Conservation (phyloP, 2,329 filamentous ascomycete genomes). For the Pestalotiopsis sp. region DNA sequence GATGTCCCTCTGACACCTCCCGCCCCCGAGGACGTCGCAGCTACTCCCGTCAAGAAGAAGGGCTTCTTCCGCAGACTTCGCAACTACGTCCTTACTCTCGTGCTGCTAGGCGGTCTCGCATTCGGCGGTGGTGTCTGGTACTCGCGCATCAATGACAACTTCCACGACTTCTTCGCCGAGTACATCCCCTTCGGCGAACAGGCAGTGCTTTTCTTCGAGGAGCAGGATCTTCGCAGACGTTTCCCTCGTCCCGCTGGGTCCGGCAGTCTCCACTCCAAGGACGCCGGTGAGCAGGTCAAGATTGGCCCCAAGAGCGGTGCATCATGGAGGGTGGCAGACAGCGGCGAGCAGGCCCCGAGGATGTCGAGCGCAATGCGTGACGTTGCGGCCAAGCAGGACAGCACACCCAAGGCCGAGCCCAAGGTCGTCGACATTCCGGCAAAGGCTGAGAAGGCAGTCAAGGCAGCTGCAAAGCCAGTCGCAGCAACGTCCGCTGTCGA, state of each 20-base stretch:
- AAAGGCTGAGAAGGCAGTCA: constrained; percentile 30
- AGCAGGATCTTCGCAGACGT: constrained; percentile 86
- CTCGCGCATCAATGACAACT: constrained; percentile 91
- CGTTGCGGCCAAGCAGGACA: constrained; percentile 24
- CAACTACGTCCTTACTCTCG: constrained; percentile 73
- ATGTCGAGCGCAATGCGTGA: constrained; percentile 29
- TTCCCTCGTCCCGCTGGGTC: constrained; percentile 58
- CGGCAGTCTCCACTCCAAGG: constrained; percentile 49
- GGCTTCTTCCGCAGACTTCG: constrained; percentile 71
- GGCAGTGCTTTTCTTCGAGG: constrained; percentile 91
- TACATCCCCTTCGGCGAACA: constrained; percentile 95
- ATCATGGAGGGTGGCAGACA: constrained; percentile 55
- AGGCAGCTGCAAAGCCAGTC: constrained; percentile 25
- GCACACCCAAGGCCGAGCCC: constrained; percentile 22
- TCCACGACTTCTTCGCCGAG: constrained; percentile 99
- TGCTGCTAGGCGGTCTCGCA: constrained; percentile 73
- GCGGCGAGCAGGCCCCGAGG: constrained; percentile 25
- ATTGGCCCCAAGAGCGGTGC: constrained; percentile 86
- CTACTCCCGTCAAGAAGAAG: constrained; percentile 54
- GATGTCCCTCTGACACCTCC: constrained; percentile 42
- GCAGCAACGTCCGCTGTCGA: constrained; percentile 17
- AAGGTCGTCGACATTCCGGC: constrained; percentile 10
- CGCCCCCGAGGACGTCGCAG: constrained; percentile 26
- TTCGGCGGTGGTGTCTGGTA: constrained; percentile 92
- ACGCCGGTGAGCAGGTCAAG: constrained; percentile 70